Evolutionary conservation across 192 early-diverging fungal species (phyloP), one percentile per base, ranked within the genome.

Genomic region (Chytriomyces sp.): DNA sequence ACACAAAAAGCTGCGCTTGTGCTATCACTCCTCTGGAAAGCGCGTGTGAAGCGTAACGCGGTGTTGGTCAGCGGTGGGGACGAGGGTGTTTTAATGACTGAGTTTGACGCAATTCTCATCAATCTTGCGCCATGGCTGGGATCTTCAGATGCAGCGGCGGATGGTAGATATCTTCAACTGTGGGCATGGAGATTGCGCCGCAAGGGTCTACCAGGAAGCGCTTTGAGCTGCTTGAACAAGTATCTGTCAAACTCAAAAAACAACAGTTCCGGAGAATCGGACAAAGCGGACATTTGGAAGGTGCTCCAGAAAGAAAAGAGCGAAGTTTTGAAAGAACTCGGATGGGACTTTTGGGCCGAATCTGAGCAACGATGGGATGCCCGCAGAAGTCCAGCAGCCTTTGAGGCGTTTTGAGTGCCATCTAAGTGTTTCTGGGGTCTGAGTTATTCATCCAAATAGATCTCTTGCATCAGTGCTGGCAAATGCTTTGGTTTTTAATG

Each of bases 321-420:
- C 45, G 86, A 89, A 24, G 60, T 96, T 5, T 84, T 92, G 18
- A 76, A 69, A 6, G 89, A 91, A 61, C 77, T 94, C 13, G 86
- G 87, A 6, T 97, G 94, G 93, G 50, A 73, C 35, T 6, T 91
- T 10, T 96, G 93, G 94, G 80, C 67, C 11, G 87, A 89, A 60
- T 86, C 83, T 81, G 91, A 93, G 57, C 73, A 81, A 23, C 85
- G 83, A 61, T 90, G 88, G 35, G 35, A 35, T 35, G 35, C 35
- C 3, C 35, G 35, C 35, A 35, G 35, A 35, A 35, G 35, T 35
- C 35, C 35, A 35, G 35, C 35, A 35, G 35, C 35, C 35, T 35
- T 35, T 35, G 35, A 35, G 35, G 35, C 35, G 35, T 35, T 35
- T 35, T 35, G 35, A 35, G 35, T 35, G 35, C 35, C 35, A 2